Evolutionary conservation across 2,329 filamentous ascomycete genomes (phyloP).

Genomic region (Phyllosticta citriasiana): DNA sequence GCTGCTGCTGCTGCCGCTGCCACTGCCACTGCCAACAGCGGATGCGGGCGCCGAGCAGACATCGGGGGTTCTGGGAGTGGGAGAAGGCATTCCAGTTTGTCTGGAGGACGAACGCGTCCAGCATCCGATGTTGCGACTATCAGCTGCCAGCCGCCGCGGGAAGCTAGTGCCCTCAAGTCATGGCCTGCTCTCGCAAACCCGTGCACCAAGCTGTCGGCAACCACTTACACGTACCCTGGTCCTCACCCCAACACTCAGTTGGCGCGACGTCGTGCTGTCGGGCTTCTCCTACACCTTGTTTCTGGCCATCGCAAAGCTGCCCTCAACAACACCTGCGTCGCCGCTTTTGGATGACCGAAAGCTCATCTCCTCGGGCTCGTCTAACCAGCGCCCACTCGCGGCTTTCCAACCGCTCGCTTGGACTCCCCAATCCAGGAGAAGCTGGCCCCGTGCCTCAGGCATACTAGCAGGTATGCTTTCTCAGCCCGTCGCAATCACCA

Average conservation of each 20-base stretch:
- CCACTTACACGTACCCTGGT: not conserved
- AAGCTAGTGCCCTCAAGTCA: not conserved
- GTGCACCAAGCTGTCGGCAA: not conserved
- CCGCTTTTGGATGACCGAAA: not conserved
- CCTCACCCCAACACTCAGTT: not conserved
- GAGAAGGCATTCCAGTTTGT: not conserved
- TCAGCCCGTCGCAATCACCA: not conserved
- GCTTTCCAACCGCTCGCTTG: not conserved
- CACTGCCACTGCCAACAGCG: slow-evolving; percentile 12
- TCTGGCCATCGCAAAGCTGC: not conserved
- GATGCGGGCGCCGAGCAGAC: slow-evolving; percentile 11
- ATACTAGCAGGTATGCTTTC: not conserved
- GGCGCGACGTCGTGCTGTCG: not conserved
- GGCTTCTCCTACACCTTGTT: not conserved
- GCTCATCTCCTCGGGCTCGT: not conserved
- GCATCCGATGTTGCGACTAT: not conserved
- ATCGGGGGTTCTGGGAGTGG: not conserved
- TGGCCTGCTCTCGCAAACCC: not conserved
- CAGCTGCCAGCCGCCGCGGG: not conserved
- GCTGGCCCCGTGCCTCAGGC: not conserved
- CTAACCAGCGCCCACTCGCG: not conserved
- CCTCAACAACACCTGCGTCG: not conserved
- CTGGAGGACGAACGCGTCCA: not conserved
- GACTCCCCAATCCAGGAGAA: not conserved
- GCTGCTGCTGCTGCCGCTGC: not conserved